Base-by-base conservation (phyloP, 768 basidiomycete genomes). In the Boletus tylopilopsis region DNA sequence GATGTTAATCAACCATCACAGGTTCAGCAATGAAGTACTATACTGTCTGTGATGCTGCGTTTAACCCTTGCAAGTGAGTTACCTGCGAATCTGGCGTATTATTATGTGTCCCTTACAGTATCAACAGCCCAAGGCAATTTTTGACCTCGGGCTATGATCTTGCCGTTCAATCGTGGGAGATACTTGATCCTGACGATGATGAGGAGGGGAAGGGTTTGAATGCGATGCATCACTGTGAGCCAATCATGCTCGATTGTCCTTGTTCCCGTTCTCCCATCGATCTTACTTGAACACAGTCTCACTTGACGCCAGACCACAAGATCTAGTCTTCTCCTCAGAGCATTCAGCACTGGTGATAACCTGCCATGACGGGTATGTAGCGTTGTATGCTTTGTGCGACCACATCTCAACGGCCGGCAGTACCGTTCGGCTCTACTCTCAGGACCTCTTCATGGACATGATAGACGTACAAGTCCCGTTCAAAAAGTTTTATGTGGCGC, bases 41-140 rank as follows among this genome's bases (percentile, higher is more conserved):
- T 50, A 69, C 77, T 1, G 73, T 85, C 0, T 74, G 76, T 42
- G 80, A 83, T 49, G 69, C 82, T 33, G 76, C 75, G 19, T 79
- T 82, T 49, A 75, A 80, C 57, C 79, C 81, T 2, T 56, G 49
- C 50, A 70, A 73, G 80, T 78, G 59, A 49, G 68, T 43, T 39
- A 5, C 33, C n/a, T 43, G 15, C 7, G 7, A 19, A 18, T 23
- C 12, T 42, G 2, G 30, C 33, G 6, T 22, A 9, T 32, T n/a
- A n/a, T n/a, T n/a, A 21, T 32, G 16, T 10, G 27, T 34, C n/a
- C 52, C 47, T 61, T 19, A 49, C 47, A 48, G 23, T 45, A 21
- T 36, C 38, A 23, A 5, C 38, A 81, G 79, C 24, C 56, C 69
- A 11, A 62, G 57, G 4, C 61, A 61, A 3, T 71, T 82, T 49